These are phyloP conservation scores for Blakeslea trispora DNA, from an alignment of 371 early-diverging fungal species.

Conservation along the genomic window DNA sequence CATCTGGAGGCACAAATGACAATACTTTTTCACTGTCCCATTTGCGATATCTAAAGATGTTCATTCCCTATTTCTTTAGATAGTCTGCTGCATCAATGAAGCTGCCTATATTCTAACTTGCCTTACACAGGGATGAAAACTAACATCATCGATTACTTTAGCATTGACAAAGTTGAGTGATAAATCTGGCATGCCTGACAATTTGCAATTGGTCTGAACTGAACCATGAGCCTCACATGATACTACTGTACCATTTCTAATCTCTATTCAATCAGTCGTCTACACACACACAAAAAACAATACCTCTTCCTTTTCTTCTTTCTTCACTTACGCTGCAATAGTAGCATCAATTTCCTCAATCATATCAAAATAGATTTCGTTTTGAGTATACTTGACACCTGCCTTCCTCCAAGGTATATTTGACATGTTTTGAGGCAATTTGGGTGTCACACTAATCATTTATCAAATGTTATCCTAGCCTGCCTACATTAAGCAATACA, in stretches of 20 bases:
- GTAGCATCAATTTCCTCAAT: slow-evolving; percentile 88
- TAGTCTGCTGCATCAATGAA: too few species aligned
- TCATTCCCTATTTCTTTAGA: too few species aligned
- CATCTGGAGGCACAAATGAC: slow-evolving; percentile 95
- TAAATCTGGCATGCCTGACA: slow-evolving; percentile 91
- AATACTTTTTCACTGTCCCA: slow-evolving; percentile 81
- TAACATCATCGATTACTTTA: slow-evolving; percentile 74
- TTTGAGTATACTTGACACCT: slow-evolving; percentile 87
- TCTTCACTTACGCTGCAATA: slow-evolving; percentile 62
- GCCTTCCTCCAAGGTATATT: slow-evolving; percentile 83
- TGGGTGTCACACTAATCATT: slow-evolving; percentile 51
- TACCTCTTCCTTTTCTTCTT: too few species aligned
- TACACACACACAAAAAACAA: neutral
- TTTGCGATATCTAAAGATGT: slow-evolving; percentile 51
- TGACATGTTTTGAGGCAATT: slow-evolving; percentile 64
- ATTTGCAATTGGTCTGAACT: slow-evolving; percentile 71
- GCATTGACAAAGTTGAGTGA: slow-evolving; percentile 75
- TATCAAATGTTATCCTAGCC: too few species aligned
- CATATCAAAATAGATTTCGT: slow-evolving; percentile 93
- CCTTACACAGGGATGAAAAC: slow-evolving; percentile 91
- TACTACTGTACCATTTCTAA: slow-evolving; percentile 70
- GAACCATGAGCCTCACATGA: slow-evolving; percentile 81
- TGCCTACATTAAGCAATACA: too few species aligned
- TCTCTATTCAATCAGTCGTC: neutral
- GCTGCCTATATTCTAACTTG: too few species aligned